Evolutionary conservation across 1,139 yeast genomes (phyloP), one percentile per base, ranked within the genome.

Genomic region (Lodderomyces metapsilosis): DNA sequence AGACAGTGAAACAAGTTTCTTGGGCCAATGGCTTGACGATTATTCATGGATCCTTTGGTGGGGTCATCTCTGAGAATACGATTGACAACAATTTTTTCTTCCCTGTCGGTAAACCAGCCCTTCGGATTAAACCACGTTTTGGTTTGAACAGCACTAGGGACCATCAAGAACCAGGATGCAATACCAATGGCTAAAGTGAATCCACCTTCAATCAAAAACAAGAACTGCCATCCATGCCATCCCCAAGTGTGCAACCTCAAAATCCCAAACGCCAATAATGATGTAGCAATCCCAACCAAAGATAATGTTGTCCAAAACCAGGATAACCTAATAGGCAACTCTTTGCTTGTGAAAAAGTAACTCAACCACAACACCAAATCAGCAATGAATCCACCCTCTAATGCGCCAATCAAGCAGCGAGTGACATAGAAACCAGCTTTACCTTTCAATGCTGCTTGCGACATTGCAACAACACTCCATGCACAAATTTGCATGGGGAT

Each of bases 61-160:
- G 88, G 88, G 52, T 83, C 89, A 56, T 82, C 87, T 51, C 88
- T 62, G 41, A 83, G 62, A 1, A 83, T 68, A 45, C 81, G 69
- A 51, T 82, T 82, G 13, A 81, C 86, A 23, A 80, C 70, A 39
- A 83, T 80, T 43, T 74, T 78, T 48, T 76, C 80, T 52, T 83
- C 86, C 21, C 78, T 66, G 7, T 78, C 82, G 9, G 75, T 75
- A 49, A 76, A 82, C 86, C 86, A 82, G 12, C 87, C 86, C 21
- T 74, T 69, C 4, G 71, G 71, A 20, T 76, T 69, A 71, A 75
- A 71, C 17, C 13, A n/a, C 12, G 60, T 59, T 46, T 74, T 76
- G n/a, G 86, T 81, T 47, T 78, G 78, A 1, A 70, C 75, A 0
- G 74, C 76, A 8, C 80, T 72, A 2, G 84, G 79, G 22, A 81